phyloP scores from a whole-genome alignment of 2,329 filamentous ascomycete genomes.

The Fusarium nodosum region DNA sequence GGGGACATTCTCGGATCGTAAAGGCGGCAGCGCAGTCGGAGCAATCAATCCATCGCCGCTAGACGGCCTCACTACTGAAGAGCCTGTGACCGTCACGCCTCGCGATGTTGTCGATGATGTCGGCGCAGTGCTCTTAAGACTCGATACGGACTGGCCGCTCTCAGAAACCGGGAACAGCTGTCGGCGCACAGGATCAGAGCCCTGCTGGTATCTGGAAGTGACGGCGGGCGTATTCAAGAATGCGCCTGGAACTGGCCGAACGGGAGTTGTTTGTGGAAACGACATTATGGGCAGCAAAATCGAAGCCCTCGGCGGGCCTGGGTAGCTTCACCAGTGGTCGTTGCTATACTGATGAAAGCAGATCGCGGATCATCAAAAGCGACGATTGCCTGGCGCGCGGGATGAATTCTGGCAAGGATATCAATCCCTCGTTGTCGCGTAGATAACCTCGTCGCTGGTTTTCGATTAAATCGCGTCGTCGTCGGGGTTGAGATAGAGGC shows the following conservation, averaged over 20 bases:
- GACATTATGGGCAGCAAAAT: conserved; percentile 62
- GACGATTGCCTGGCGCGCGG: conserved; percentile 38
- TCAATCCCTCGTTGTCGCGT: conserved; percentile 36
- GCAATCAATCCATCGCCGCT: conserved; percentile 51
- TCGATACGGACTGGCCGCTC: conserved; percentile 36
- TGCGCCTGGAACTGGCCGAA: conserved; percentile 80
- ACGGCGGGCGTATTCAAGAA: conserved; percentile 81
- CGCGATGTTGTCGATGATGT: conserved; percentile 37
- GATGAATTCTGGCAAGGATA: conserved; percentile 27
- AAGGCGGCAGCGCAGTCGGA: conserved; percentile 57
- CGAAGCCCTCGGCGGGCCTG: conserved; percentile 50
- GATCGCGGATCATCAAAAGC: conserved; percentile 51
- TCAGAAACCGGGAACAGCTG: conserved; percentile 62
- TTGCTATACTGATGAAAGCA: conserved; percentile 43
- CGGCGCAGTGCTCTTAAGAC: conserved; percentile 38
- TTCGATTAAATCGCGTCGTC: conserved; percentile 43
- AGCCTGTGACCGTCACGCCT: conserved; percentile 43
- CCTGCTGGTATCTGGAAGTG: conserved; percentile 61
- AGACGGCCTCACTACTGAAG: conserved; percentile 43
- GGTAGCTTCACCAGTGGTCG: conserved; percentile 51
- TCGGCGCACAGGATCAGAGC: conserved; percentile 63
- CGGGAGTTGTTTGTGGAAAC: conserved; percentile 72
- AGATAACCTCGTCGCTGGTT: conserved; percentile 24
- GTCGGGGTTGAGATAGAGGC: conserved; percentile 36
- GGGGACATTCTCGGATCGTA: conserved; percentile 65